Evolutionary conservation across 1,284 basidiomycete species (phyloP), one percentile per base, ranked within the genome.

Genomic region (Sanghuangporus weigelae): DNA sequence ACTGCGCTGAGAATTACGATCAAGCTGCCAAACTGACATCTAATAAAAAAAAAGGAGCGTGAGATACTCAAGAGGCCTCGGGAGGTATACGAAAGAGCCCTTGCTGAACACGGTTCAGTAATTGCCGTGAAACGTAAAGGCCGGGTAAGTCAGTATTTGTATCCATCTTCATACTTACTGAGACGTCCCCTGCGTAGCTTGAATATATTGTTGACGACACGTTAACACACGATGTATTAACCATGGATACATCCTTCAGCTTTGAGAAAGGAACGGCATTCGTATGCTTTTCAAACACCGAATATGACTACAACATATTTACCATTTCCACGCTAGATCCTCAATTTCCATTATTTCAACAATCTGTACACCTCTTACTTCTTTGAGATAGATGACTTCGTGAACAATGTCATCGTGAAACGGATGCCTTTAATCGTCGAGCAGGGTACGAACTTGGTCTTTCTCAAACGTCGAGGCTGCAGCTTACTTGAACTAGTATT

Each of bases 161-260:
- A 21, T 11, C 35, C 50, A 19, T 48, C 3, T 12, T n/a, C 6
- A 14, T 14, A 19, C 35, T 48, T 7, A 26, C 42, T 31, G 44
- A 26, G 23, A 23, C 44, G 21, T 7, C 10, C 4, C 16, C 50
- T n/a, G 38, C 19, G 16, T 12, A 60, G 59, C 48, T 60, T 38
- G 59, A 60, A 44, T 60, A 53, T 31, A 53, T 60, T 49, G 59
- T 60, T 23, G 50, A 60, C 23, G 49, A 53, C 12, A 36, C 39
- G 16, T 14, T 53, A 6, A 23, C 59, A 19, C 50, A 51, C 19
- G 49, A 51, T 36, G 49, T 60, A 23, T 35, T 60, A 19, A 60
- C 59, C 0, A 14, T 16, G 12, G 21, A 53, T 53, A 36, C 38
- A 16, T 36, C 35, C 35, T 53, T 53, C 38, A 54, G 50, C 38